These are phyloP conservation scores for Paramecium sonneborni DNA, from an alignment of 73 alveolate genomes.

Conservation along the genomic window DNA sequence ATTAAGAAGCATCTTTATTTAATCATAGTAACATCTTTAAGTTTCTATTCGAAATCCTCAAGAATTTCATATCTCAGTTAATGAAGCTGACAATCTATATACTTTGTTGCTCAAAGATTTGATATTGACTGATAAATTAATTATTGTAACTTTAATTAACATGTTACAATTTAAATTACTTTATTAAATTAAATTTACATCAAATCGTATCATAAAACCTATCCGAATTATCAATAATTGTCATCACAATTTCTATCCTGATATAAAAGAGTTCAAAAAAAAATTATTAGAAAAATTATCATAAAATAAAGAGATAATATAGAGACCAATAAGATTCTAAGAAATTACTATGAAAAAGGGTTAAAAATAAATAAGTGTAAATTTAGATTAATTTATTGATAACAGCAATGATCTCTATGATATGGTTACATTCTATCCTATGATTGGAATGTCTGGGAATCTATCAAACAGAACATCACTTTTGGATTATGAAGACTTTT, in stretches of 20 bases:
- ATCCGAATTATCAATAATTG: background rate
- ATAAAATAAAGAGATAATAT: background rate
- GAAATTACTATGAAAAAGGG: background rate
- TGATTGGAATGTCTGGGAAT: background rate
- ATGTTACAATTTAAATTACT: constrained; percentile 3
- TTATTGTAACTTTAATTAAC: background rate
- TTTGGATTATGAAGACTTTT: constrained; percentile 32
- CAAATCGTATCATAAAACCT: background rate
- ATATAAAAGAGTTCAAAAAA: background rate
- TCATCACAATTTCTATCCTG: background rate
- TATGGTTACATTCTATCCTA: background rate
- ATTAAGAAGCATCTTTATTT: background rate
- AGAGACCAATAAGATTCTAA: background rate
- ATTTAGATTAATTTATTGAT: background rate
- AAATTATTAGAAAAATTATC: background rate
- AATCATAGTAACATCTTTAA: background rate
- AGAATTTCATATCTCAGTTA: background rate
- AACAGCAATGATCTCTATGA: background rate
- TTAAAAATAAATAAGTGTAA: background rate
- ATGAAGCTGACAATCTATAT: constrained; percentile 2
- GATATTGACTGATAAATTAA: background rate
- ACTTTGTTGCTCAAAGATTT: background rate
- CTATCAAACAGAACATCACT: constrained; percentile 16
- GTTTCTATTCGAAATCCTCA: constrained; percentile 3
- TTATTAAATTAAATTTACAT: background rate